Evolutionary conservation across 208 protist genomes (phyloP).

Genomic region (Leishmania braziliensis): DNA sequence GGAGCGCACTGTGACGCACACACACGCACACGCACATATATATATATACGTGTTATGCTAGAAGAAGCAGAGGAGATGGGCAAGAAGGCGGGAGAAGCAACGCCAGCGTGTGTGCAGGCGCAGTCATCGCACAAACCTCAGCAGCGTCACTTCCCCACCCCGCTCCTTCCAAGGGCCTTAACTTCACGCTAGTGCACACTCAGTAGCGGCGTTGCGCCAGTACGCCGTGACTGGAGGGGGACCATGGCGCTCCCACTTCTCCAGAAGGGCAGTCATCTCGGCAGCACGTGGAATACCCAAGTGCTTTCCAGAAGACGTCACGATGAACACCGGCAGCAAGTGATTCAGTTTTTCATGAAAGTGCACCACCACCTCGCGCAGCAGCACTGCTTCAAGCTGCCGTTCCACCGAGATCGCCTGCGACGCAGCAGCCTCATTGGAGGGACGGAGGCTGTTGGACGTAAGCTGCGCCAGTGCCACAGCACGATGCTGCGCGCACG

Average conservation of each 20-base stretch:
- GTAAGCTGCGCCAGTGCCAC: neutral
- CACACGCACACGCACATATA: neutral
- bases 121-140: neutral
- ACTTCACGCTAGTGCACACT: slow-evolving; percentile 6
- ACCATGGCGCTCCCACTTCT: slow-evolving; percentile 53
- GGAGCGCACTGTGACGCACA: neutral
- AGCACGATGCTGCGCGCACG: slow-evolving; percentile 25
- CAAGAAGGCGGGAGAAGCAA: neutral
- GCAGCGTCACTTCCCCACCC: neutral
- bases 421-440: neutral
- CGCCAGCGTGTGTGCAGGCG: neutral
- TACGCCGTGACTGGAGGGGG: slow-evolving; percentile 54
- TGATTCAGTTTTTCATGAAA: slow-evolving; percentile 74
- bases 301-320: slow-evolving; percentile 63
- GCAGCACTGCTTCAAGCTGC: slow-evolving; percentile 35
- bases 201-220: slow-evolving; percentile 35
- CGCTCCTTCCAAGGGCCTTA: neutral
- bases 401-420: neutral
- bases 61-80: neutral
- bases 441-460: neutral
- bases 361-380: slow-evolving; percentile 63
- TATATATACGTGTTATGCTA: neutral
- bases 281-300: slow-evolving; percentile 43
- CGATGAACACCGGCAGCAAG: slow-evolving; percentile 62
- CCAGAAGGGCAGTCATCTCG: slow-evolving; percentile 61